Evolutionary conservation across 2,329 filamentous ascomycete genomes (phyloP).

Genomic region (Penicillium sp.): DNA sequence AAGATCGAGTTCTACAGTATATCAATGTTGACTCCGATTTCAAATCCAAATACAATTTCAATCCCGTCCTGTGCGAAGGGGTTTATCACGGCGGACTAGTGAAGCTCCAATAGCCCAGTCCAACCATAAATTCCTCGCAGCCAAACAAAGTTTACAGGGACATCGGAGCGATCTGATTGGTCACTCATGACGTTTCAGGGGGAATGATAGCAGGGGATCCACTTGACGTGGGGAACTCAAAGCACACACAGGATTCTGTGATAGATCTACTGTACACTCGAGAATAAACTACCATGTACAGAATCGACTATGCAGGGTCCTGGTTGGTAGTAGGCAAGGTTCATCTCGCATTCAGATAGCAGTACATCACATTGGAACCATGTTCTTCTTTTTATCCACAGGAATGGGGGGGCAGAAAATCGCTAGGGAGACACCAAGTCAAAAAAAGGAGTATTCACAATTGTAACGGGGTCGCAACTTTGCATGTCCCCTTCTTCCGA

Average conservation of each 20-base stretch:
- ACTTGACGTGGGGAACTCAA: constrained; percentile 1
- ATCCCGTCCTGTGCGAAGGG: background rate
- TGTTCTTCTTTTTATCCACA: constrained; percentile 34
- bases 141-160: background rate
- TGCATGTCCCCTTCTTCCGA: constrained; percentile 26
- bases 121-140: background rate
- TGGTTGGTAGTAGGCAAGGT: constrained; percentile 1
- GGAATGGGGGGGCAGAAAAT: constrained; percentile 19
- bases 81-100: background rate
- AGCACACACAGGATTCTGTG: background rate
- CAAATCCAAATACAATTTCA: background rate
- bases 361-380: constrained; percentile 30
- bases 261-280: background rate
- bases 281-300: no score
- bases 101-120: background rate
- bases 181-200: background rate
- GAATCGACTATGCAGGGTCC: constrained; percentile 14
- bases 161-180: background rate
- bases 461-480: constrained; percentile 26
- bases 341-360: constrained; percentile 25
- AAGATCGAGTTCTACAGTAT: background rate
- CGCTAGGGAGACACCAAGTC: constrained; percentile 29
- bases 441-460: constrained; percentile 33
- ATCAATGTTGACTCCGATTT: background rate
- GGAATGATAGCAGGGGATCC: background rate